Base-by-base conservation (phyloP, 768 basidiomycete species). In the Suillus subalutaceus region DNA sequence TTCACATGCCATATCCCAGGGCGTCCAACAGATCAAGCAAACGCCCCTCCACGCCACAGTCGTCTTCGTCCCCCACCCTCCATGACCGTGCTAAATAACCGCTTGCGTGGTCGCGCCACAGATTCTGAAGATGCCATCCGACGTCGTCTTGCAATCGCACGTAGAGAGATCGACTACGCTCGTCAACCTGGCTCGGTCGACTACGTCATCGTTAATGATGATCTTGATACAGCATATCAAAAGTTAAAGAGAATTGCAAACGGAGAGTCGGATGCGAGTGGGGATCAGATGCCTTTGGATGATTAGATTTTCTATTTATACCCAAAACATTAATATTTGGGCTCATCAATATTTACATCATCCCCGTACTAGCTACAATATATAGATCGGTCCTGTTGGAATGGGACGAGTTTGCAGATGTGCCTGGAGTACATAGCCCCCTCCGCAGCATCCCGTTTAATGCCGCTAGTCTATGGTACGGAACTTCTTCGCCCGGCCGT, bases 41-140 rank as follows among this genome's bases (percentile, higher is more conserved):
- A 94, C 94, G 37, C 78, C 85, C 63, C 81, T 98, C 43, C 85
- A 93, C 74, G 93, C 96, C 18, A 84, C 97, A 68, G 97, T 90
- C 77, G 85, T 96, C 68, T 99, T 99, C 80, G 87, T 99, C 76
- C 94, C 1, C 97, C 97, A 0, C 97, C 97, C 0, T 87, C 90
- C 16, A 79, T 97, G 77, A 43, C 83, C n/a, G 81, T 80, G 12
- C 88, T 99, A 44, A 86, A 88, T 32, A 67, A 78, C 5, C 90
- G 97, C 53, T 84, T 99, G 6, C 83, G 84, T 32, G 83, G 87
- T 0, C 90, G 96, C 4, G 96, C 93, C 1, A 97, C 96, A 13
- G 96, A 98, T 75, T 84, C 87, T 15, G 89, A 90, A 23, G 85
- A 83, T 0, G 86, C 90, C 10, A 83, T 96, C 16, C 80, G 87